Evolutionary conservation across 768 basidiomycete species (phyloP), one percentile per base, ranked within the genome.

Genomic region (Termitomyces sp.): DNA sequence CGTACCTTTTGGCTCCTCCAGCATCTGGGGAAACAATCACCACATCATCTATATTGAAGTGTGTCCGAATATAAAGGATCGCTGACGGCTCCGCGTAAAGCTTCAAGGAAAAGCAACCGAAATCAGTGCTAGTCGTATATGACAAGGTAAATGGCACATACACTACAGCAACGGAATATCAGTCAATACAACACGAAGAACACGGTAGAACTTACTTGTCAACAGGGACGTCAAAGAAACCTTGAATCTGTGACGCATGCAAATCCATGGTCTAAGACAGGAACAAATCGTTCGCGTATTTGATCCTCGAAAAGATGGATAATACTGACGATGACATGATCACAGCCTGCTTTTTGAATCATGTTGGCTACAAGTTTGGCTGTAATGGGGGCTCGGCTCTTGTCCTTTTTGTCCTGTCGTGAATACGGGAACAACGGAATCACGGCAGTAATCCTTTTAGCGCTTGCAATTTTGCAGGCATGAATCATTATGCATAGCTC

Each of bases 401-500:
- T 98, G 82, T 99, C 96, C 75, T 98, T 99, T 74, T 98, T 98
- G 79, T 99, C 97, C 74, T 98, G 97, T 57, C 97, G 81, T 9
- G 97, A 87, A 73, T 99, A 99, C 1, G 97, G 96, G 75, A 94
- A 99, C 36, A 97, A 83, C 42, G 97, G 97, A 57, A 98, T 84
- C 62, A 99, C 95, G n/a, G 96, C 97, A 6, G 97, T 99, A 69
- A 99, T 98, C 60, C 97, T 82, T 74, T 91, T 92, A 47, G 97
- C 95, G 63, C 93, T 96, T n/a, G 97, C 96, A 67, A 98, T 98
- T 77, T 95, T 96, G 86, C 96, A 97, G 10, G 97, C 95, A 70
- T 98, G 95, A 68, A 98, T 94, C 93, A 99, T 96, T 68, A 98
- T 98, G 71, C 95, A 93, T 46, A 95, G 83, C 72, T 98, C 97